These are phyloP conservation scores for Anthracocystis walkeri DNA, from an alignment of 1,284 basidiomycete species.

Conservation along the genomic window DNA sequence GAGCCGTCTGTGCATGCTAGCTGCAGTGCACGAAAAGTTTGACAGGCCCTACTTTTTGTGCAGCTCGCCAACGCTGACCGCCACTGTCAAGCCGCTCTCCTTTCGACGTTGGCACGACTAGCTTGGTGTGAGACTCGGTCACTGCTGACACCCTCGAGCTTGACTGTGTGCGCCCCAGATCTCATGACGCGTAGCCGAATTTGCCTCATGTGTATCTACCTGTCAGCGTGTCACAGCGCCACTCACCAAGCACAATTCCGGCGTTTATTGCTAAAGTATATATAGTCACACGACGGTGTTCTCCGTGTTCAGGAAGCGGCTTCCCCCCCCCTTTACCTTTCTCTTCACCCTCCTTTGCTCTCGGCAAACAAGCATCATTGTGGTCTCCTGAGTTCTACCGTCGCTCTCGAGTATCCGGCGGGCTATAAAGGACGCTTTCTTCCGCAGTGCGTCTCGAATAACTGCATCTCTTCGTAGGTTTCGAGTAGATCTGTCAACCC, in stretches of 20 bases:
- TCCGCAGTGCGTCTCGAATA: too few relatives aligned
- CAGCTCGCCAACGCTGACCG: neutral
- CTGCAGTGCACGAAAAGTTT: neutral
- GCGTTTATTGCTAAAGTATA: neutral
- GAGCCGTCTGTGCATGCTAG: neutral
- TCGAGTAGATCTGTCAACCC: too few relatives aligned
- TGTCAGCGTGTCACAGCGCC: neutral
- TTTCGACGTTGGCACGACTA: neutral
- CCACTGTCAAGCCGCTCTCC: neutral
- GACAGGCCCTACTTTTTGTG: neutral
- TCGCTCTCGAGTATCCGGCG: too few relatives aligned
- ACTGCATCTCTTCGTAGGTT: neutral
- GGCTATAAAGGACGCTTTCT: too few relatives aligned
- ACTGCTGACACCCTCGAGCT: neutral
- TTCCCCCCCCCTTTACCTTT: too few relatives aligned
- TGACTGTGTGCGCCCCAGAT: neutral
- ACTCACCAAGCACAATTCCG: too few relatives aligned
- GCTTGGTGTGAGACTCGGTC: neutral
- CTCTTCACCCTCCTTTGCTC: neutral
- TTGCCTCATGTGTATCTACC: too few relatives aligned
- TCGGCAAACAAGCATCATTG: too few relatives aligned
- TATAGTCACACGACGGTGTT: neutral
- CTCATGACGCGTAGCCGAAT: neutral
- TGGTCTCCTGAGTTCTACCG: too few relatives aligned
- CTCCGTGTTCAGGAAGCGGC: too few relatives aligned